phyloP scores from a whole-genome alignment of 108 stramenopile genomes.

The Ochromonas danica region DNA sequence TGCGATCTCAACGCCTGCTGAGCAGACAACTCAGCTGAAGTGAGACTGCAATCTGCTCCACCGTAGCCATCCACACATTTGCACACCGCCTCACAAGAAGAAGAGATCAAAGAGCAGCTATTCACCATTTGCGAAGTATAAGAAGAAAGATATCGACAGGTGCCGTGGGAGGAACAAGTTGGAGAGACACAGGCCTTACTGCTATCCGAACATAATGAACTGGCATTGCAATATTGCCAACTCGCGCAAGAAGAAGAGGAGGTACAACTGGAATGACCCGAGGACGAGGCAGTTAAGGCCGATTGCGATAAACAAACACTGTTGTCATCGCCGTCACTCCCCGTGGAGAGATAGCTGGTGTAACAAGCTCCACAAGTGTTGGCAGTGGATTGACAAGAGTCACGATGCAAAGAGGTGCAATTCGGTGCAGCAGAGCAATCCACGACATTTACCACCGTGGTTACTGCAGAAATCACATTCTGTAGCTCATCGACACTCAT shows the following conservation, averaged over 20 bases:
- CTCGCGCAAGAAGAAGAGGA: not conserved
- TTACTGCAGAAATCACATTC: constrained; percentile 12
- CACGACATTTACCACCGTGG: not conserved
- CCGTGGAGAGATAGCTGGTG: not conserved
- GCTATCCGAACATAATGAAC: no score
- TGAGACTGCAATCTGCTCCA: not conserved
- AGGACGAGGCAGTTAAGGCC: not conserved
- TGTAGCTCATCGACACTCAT: constrained; percentile 9
- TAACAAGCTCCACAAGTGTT: constrained; percentile 27
- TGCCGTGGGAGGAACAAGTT: not conserved
- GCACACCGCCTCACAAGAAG: not conserved
- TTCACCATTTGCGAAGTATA: not conserved
- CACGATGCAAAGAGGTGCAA: constrained; percentile 12
- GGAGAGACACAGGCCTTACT: no score
- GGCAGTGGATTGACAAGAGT: not conserved
- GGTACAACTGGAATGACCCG: no score
- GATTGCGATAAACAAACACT: constrained; percentile 16
- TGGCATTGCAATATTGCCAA: no score
- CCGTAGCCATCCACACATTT: not conserved
- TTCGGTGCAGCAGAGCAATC: constrained; percentile 20
- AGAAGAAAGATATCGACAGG: not conserved
- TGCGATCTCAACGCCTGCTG: not conserved
- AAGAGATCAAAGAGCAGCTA: not conserved
- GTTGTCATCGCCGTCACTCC: constrained; percentile 18
- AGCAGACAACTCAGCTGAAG: not conserved